phyloP scores from a whole-genome alignment of 1,139 yeast genomes.

The Arxiozyma bovina region DNA sequence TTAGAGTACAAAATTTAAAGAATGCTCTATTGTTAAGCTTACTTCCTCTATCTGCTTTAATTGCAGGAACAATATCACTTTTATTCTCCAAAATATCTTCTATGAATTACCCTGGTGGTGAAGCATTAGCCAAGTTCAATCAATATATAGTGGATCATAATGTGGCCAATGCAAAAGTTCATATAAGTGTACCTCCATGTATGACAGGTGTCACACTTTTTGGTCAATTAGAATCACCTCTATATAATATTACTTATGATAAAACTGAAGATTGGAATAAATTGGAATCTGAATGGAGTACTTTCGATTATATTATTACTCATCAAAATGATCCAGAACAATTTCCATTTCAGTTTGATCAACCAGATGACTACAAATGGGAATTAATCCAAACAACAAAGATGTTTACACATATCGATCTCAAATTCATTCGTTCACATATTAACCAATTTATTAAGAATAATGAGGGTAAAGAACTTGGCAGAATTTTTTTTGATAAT shows the following conservation, averaged over 20 bases:
- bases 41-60: conserved; percentile 24
- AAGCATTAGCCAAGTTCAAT: conserved; percentile 53
- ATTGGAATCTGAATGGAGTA: conserved; percentile 41
- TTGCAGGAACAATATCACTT: conserved; percentile 39
- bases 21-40: conserved; percentile 32
- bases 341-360: neutral
- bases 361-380: conserved; percentile 5
- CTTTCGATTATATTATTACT: conserved; percentile 54
- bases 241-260: conserved; percentile 49
- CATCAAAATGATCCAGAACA: conserved; percentile 23
- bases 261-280: conserved; percentile 51
- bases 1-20: conserved; percentile 28
- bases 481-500: conserved; percentile 10
- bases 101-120: conserved; percentile 85
- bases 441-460: neutral
- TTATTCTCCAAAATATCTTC: conserved; percentile 56
- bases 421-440: conserved; percentile 10
- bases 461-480: conserved; percentile 1
- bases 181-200: conserved; percentile 72
- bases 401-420: conserved; percentile 10
- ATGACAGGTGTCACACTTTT: conserved; percentile 83
- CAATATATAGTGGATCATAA: conserved; percentile 31
- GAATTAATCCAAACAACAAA: conserved; percentile 8
- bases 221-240: conserved; percentile 40
- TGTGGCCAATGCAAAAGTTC: conserved; percentile 38